phyloP scores from a whole-genome alignment of 805 yeast species.

The Ogataea allantospora region DNA sequence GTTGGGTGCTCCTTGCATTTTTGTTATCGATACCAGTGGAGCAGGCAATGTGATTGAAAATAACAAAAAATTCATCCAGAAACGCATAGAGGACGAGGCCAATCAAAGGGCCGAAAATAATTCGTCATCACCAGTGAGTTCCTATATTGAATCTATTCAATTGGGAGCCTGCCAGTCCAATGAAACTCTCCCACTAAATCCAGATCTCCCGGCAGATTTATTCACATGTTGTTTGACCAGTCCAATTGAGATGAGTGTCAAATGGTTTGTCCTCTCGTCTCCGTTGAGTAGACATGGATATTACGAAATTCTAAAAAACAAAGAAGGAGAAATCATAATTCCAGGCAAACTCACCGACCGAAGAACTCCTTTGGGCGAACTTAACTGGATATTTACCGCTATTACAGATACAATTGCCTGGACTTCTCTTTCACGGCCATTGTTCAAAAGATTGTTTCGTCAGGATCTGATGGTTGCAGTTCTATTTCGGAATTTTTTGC shows the following conservation, averaged over 20 bases:
- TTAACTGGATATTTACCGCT: conserved; percentile 97
- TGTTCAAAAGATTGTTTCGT: conserved; percentile 86
- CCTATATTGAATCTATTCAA: conserved; percentile 85
- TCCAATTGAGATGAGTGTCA: conserved; percentile 90
- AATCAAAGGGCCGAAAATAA: conserved; percentile 50
- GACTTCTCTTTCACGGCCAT: conserved; percentile 83
- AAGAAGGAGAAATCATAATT: conserved; percentile 60
- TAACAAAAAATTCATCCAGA: conserved; percentile 85
- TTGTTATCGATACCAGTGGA: conserved; percentile 89
- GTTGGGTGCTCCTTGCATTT: conserved; percentile 97
- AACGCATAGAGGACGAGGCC: conserved; percentile 82
- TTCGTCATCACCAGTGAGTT: conserved; percentile 61
- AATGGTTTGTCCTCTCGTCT: conserved; percentile 86
- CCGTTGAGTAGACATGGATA: conserved; percentile 55
- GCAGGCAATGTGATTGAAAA: conserved; percentile 92
- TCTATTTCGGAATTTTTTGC: conserved; percentile 82
- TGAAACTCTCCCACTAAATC: conserved; percentile 88
- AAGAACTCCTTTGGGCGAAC: conserved; percentile 91
- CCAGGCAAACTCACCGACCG: conserved; percentile 93
- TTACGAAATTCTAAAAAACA: conserved; percentile 46
- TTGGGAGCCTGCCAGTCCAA: conserved; percentile 88
- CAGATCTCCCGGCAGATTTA: conserved; percentile 91
- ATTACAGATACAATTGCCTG: conserved; percentile 98
- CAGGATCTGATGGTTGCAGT: conserved; percentile 98
- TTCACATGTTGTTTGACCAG: conserved; percentile 94